phyloP scores from a whole-genome alignment of 2,329 filamentous ascomycete species.

The Aspergillus quadricinctus region DNA sequence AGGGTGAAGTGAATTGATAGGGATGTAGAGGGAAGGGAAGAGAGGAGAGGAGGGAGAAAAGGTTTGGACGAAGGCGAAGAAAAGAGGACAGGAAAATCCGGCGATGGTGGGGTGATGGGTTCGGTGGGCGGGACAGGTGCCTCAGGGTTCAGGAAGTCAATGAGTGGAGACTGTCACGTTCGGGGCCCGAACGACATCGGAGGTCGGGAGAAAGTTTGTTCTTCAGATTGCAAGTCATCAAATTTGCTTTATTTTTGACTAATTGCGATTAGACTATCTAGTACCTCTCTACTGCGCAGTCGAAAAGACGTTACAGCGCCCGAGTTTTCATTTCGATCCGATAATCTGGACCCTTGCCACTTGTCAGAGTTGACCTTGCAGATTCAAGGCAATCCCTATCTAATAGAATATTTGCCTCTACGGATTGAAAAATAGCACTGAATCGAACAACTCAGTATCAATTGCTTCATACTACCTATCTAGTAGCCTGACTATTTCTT shows the following conservation, averaged over 20 bases:
- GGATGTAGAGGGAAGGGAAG: constrained; percentile 10
- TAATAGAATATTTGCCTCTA: neutral
- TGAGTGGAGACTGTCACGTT: neutral
- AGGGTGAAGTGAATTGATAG: constrained; percentile 5
- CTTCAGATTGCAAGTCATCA: neutral
- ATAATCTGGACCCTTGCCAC: neutral
- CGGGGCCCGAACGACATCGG: neutral
- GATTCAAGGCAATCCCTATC: too few relatives aligned
- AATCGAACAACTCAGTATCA: neutral
- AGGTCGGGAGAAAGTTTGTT: neutral
- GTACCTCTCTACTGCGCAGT: neutral
- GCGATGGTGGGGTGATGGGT: neutral
- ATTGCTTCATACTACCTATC: neutral
- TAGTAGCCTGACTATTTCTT: neutral
- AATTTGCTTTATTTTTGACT: neutral
- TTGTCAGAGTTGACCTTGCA: too few relatives aligned
- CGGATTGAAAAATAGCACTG: neutral
- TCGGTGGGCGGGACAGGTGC: neutral
- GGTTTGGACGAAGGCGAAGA: constrained; percentile 6
- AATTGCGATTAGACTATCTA: neutral
- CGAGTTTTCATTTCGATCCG: neutral
- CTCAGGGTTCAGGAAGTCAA: neutral
- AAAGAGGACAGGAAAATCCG: neutral
- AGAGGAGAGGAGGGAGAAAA: constrained; percentile 8
- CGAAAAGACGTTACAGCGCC: too few relatives aligned